These are phyloP conservation scores for Xerocomus cyaneibrunnescens DNA, from an alignment of 1,284 basidiomycete species.

Conservation along the genomic window DNA sequence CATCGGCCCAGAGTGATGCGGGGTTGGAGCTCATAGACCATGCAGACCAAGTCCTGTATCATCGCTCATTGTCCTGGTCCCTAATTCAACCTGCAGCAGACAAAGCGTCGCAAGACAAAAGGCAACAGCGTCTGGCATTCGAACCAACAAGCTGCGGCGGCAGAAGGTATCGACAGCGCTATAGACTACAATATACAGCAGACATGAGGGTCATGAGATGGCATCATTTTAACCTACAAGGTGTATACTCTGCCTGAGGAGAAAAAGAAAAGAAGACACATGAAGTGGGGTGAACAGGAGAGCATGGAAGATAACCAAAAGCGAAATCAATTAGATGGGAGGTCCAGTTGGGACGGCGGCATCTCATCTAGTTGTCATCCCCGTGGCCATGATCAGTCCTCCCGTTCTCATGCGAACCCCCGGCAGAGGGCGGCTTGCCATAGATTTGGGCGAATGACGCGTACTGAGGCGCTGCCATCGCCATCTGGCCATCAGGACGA, in stretches of 20 bases:
- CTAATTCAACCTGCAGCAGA: not conserved
- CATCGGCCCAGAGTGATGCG: constrained; percentile 22
- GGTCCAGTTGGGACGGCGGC: constrained; percentile 10
- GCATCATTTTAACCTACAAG: constrained; percentile 33
- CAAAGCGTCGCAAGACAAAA: not conserved
- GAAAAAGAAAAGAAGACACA: constrained; percentile 19
- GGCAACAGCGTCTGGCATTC: constrained; percentile 29
- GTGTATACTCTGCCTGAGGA: constrained; percentile 27
- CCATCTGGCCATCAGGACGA: constrained; percentile 43
- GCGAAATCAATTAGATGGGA: constrained; percentile 15
- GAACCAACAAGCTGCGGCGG: constrained; percentile 18
- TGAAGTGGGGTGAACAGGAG: constrained; percentile 9
- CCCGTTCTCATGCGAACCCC: constrained; percentile 33
- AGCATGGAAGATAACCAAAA: constrained; percentile 23
- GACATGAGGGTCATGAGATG: constrained; percentile 21
- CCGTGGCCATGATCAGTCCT: constrained; percentile 33
- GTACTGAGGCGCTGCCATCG: constrained; percentile 37
- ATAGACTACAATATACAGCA: constrained; percentile 35
- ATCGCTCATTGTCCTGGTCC: constrained; percentile 10
- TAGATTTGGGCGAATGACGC: constrained; percentile 39
- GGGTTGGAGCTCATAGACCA: constrained; percentile 9
- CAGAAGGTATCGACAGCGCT: constrained; percentile 34
- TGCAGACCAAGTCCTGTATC: constrained; percentile 1
- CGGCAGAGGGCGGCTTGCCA: constrained; percentile 35
- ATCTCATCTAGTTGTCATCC: constrained; percentile 36